Conservation (phyloP, 495 filamentous ascomycete genomes). For the Acidiella bohemica region DNA sequence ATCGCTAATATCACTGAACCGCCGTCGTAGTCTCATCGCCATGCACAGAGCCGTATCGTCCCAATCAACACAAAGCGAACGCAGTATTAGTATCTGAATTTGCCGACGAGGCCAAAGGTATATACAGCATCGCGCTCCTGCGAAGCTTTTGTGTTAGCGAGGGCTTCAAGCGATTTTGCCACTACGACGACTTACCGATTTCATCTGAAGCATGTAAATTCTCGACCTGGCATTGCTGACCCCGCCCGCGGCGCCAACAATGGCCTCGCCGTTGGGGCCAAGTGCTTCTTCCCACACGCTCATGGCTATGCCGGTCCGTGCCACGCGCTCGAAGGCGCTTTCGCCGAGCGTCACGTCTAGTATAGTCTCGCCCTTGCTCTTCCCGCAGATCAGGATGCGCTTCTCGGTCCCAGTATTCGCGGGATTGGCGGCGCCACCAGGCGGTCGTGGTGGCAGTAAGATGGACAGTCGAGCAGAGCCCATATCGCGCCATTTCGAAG, state of each 20-base stretch:
- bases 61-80: background rate
- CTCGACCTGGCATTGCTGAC: slow-evolving; percentile 52
- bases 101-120: slow-evolving; percentile 23
- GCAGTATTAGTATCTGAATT: slow-evolving; percentile 19
- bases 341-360: slow-evolving; percentile 75
- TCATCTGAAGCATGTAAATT: slow-evolving; percentile 68
- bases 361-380: slow-evolving; percentile 52
- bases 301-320: slow-evolving; percentile 69
- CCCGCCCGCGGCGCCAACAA: slow-evolving; percentile 55
- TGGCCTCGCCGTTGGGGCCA: slow-evolving; percentile 53
- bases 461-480: slow-evolving; percentile 73
- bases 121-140: slow-evolving; percentile 25
- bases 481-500: slow-evolving; percentile 79
- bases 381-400: slow-evolving; percentile 60
- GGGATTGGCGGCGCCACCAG: slow-evolving; percentile 20
- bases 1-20: slow-evolving; percentile 4
- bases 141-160: background rate
- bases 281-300: slow-evolving; percentile 73
- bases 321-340: slow-evolving; percentile 71
- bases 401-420: slow-evolving; percentile 45
- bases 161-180: background rate
- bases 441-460: slow-evolving; percentile 43
- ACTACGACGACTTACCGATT: slow-evolving; percentile 12
- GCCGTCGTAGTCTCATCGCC: background rate
- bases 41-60: background rate